Evolutionary conservation across 148 eudicot species (phyloP), one percentile per base, ranked within the genome.

Genomic region (Limonium bicolor): DNA sequence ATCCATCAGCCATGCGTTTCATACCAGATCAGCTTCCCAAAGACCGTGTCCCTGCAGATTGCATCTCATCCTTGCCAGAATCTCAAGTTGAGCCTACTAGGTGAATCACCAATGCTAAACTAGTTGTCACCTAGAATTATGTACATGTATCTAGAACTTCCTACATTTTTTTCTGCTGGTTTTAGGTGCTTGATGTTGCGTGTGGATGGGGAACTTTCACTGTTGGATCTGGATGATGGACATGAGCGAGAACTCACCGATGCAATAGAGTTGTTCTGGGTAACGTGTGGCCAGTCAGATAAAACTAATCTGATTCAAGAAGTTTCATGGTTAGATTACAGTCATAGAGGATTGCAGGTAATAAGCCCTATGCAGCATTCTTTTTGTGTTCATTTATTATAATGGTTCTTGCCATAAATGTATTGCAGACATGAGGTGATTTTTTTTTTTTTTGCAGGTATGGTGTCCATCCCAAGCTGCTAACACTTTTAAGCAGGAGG

Each of bases 291-390:
- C 28, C 82, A 68, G 36, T 72, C 92, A 48, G 82, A 80, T 64
- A 72, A 77, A 63, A 58, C 75, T 43, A 90, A 84, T 57, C 71
- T 90, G 46, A 90, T 90, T 60, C 87, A 84, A 63, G 97, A 90
- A 58, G 93, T 90, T 56, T 84, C 97, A 39, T 90, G 97, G 97
- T 66, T 90, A 66, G 97, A 90, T 67, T 90, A 90, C 65, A 92
- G 97, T 31, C 85, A 85, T 59, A 70, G 94, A 51, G 97, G 97
- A 52, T 84, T 90, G 97, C 97, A 90, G 95, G 97, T 90, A 63
- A 72, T 56, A 64, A 44, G 57, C 68, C 56, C 20, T n/a, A n/a
- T n/a, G n/a, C n/a, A n/a, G n/a, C n/a, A n/a, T n/a, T n/a, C n/a
- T n/a, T n/a, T n/a, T n/a, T n/a, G n/a, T n/a, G n/a, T n/a, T n/a